Conservation (phyloP, 257 asterid species). For the Solanum habrochaites region DNA sequence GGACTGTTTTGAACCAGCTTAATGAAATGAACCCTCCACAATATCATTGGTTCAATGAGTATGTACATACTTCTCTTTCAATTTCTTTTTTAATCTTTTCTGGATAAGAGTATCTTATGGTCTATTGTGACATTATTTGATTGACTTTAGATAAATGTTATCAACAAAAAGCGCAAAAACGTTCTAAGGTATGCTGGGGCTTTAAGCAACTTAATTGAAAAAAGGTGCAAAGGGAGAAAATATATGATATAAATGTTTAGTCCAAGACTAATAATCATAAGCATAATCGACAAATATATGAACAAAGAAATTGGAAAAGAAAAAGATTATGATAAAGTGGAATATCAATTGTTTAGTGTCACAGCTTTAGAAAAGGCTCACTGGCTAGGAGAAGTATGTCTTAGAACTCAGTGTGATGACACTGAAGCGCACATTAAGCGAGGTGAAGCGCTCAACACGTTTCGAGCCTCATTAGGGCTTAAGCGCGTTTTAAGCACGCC, state of each 20-base stretch:
- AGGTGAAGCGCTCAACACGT: neutral
- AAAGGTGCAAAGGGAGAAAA: neutral
- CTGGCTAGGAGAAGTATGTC: neutral
- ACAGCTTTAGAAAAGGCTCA: neutral
- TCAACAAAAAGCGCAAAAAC: neutral
- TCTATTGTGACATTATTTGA: neutral
- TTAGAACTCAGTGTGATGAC: neutral
- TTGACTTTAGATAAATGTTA: neutral
- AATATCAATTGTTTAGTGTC: neutral
- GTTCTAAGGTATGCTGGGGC: neutral
- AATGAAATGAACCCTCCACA: slow-evolving; percentile 88
- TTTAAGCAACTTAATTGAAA: neutral
- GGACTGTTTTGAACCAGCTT: slow-evolving; percentile 81
- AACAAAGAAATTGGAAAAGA: neutral
- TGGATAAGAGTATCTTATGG: neutral
- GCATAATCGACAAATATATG: neutral
- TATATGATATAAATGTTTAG: neutral
- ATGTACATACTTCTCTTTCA: slow-evolving; percentile 12
- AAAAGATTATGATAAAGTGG: neutral
- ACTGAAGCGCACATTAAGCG: neutral
- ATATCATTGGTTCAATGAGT: slow-evolving; percentile 82
- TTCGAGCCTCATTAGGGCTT: neutral
- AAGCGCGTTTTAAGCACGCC: neutral
- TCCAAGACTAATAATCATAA: neutral
- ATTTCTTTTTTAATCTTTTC: neutral